Conservation (phyloP, 306 rosid genomes). For the Geum urbanum region DNA sequence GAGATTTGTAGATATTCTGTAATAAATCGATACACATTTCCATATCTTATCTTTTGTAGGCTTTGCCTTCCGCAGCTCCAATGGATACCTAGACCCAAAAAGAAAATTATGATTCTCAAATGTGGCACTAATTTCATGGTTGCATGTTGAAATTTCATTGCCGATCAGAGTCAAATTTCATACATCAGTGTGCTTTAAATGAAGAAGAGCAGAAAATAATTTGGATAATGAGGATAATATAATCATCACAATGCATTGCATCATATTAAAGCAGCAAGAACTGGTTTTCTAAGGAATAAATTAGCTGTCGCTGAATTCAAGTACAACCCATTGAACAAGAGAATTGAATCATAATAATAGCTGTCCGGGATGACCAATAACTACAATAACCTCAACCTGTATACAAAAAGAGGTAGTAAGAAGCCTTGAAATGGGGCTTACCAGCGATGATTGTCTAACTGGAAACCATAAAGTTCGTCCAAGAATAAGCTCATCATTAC, state of each 20-base stretch:
- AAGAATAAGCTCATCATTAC: conserved; percentile 89
- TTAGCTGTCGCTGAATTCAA: neutral
- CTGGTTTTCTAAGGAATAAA: neutral
- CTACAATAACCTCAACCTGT: neutral
- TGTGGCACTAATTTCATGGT: neutral
- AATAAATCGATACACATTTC: conserved; percentile 10
- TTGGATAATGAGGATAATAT: neutral
- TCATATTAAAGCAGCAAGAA: neutral
- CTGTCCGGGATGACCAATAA: neutral
- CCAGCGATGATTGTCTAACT: conserved; percentile 86
- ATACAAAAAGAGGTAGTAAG: neutral
- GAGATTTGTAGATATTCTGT: neutral
- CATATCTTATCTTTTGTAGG: conserved; percentile 77
- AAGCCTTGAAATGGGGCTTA: conserved; percentile 25
- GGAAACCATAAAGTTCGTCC: conserved; percentile 93
- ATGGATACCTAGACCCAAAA: conserved; percentile 73
- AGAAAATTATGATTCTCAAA: conserved; percentile 19
- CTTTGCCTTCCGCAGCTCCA: conserved; percentile 92
- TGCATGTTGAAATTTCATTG: neutral
- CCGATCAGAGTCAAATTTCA: neutral
- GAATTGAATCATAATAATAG: neutral
- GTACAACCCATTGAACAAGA: neutral
- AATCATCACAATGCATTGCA: neutral
- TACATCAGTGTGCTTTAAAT: neutral
- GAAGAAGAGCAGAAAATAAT: neutral